phyloP scores from a whole-genome alignment of 139 green algal species.

The Chlorella sp. region DNA sequence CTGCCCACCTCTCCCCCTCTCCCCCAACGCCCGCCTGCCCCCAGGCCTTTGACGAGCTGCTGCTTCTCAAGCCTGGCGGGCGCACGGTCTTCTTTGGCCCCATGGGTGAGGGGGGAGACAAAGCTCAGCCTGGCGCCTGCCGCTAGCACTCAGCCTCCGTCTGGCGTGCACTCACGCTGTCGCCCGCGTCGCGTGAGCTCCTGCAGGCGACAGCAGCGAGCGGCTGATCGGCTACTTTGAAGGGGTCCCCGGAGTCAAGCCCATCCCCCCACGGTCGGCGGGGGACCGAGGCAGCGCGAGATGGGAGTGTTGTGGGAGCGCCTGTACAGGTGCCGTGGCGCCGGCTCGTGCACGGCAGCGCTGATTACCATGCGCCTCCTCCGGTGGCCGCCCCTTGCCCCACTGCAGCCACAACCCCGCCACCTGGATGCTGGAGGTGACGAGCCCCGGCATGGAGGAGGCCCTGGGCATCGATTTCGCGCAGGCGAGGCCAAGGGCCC shows the following conservation, averaged over 20 bases:
- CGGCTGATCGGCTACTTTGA: slow-evolving; percentile 60
- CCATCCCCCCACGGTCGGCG: slow-evolving; percentile 9
- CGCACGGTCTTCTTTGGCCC: slow-evolving; percentile 60
- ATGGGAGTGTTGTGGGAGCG: not conserved
- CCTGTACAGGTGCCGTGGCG: not conserved
- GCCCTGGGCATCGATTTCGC: slow-evolving; percentile 38
- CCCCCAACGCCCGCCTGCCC: not conserved
- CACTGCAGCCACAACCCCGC: slow-evolving; percentile 16
- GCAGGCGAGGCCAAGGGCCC: too few species aligned
- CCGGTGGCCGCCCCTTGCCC: not conserved
- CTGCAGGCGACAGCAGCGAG: slow-evolving; percentile 36
- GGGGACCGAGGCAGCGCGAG: not conserved
- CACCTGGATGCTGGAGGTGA: slow-evolving; percentile 51
- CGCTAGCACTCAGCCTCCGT: too few species aligned
- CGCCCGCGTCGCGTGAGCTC: too few species aligned
- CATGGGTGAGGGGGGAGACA: too few species aligned
- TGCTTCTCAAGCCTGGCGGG: slow-evolving; percentile 74
- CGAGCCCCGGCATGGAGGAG: not conserved
- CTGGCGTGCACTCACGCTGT: too few species aligned
- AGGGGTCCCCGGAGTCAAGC: slow-evolving; percentile 29
- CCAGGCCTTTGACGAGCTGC: slow-evolving; percentile 64
- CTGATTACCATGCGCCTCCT: not conserved
- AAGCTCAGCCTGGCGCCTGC: too few species aligned
- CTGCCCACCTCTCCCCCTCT: not conserved
- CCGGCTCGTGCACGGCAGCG: too few species aligned